Evolutionary conservation across 495 filamentous ascomycete genomes (phyloP), one percentile per base, ranked within the genome.

Genomic region (Glonium stellatum): DNA sequence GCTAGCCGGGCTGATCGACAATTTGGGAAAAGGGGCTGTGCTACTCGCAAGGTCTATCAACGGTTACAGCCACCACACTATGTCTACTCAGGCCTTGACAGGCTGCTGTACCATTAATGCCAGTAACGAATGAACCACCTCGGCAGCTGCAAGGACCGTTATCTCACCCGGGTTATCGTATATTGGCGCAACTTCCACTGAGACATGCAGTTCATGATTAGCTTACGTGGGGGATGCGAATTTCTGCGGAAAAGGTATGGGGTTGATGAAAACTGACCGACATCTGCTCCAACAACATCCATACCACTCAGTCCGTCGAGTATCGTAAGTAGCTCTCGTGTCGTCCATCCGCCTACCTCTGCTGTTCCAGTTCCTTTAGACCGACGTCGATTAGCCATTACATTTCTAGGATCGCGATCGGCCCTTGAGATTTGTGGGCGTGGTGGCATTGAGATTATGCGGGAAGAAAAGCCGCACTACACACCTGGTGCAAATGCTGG

Each of bases 181-280:
- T 39, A 78, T 71, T 8, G 79, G 78, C 34, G 74, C 74, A 10
- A 80, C 78, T 60, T 80, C 78, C 25, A 80, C 77, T 73, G 37
- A 4, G 52, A n/a, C 8, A 22, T 25, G 15, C 52, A 49, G 34
- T 51, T 19, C 41, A 11, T 19, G 39, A 52, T 35, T 27, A 59
- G 19, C 21, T 11, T 15, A 9, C 31, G n/a, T n/a, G 1, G 21
- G n/a, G 44, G 48, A 53, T 19, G 21, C 6, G 4, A 49, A 22
- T 2, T 31, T 31, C 4, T 44, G 13, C 18, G 39, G 13, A 19
- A 18, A 60, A 23, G 35, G n/a, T 6, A n/a, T 0, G 42, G 22
- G 31, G 55, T 21, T 10, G 10, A 48, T 8, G 56, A 27, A n/a
- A 36, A 65, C 72, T 60, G 57, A 73, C 72, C 72, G 46, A 74